Base-by-base conservation (phyloP, 192 early-diverging fungal species). In the Linnemannia zychae region DNA sequence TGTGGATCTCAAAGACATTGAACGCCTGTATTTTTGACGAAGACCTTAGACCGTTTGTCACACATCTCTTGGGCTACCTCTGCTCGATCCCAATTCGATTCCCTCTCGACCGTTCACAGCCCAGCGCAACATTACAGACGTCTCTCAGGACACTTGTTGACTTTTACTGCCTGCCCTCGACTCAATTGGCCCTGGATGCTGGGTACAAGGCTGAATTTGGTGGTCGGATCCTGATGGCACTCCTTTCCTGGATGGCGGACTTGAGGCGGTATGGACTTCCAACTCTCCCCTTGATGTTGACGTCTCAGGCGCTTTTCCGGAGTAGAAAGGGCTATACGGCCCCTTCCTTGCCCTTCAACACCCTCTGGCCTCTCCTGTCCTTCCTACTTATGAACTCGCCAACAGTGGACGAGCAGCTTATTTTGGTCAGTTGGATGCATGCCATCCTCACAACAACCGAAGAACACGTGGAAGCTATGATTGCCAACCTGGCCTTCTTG, bases 341-440 rank as follows among this genome's bases (percentile, higher is more conserved):
- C 0, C 83, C 83, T 1, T 53, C 69, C 3, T 77, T 81, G 4
- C 74, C 81, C n/a, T 73, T 81, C 65, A 66, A 87, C 12, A 71
- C 77, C 1, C 37, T 90, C 1, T 90, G 89, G 90, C 74, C 84
- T 3, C 53, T 81, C 6, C 72, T 92, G 3, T 88, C 89, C 15
- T 89, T 76, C 74, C 33, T 91, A 9, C 73, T 92, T 7, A 70
- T 90, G 67, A 84, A 84, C 67, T 78, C 88, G 5, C 84, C 88
- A 2, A 91, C 90, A 44, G 60, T 87, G 6, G 88, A 90, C 53
- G 88, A 89, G 40, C 91, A 92, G 75, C 37, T 28, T 1, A 50
- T 88, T 24, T 66, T 90, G 11, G 71, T 91, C 6, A 69, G 81
- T 5, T 74, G 87, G 66, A 84, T 91, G 78, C 48, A 84, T 40